A percentile compares a stretch with the other conserved stretches of the same genome.
Evolutionary conservation across 805 yeast species (phyloP).

Genomic region (Wickerhamomyces mucosus): DNA sequence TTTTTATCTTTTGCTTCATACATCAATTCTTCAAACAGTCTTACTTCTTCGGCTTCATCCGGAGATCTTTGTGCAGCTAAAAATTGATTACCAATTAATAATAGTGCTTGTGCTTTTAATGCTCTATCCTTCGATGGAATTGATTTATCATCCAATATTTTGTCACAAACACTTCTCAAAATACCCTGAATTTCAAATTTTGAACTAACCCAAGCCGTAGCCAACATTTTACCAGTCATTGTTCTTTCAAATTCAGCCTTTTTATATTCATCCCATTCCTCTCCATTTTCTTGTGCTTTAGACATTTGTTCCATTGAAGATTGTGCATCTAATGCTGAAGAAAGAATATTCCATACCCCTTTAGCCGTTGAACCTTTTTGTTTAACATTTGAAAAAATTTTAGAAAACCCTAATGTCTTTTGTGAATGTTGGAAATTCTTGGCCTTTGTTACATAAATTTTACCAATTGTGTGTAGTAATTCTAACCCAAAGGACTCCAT

Average conservation of each 20-base stretch:
- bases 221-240: constrained; percentile 81
- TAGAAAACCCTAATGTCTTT: constrained; percentile 80
- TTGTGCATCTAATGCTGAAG: constrained; percentile 86
- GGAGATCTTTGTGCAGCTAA: constrained; percentile 57
- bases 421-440: constrained; percentile 63
- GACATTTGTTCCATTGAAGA: constrained; percentile 64
- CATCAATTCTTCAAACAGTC: constrained; percentile 85
- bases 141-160: constrained; percentile 58
- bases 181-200: constrained; percentile 76
- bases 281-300: constrained; percentile 53
- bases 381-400: constrained; percentile 69
- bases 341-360: constrained; percentile 73
- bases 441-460: constrained; percentile 67
- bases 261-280: constrained; percentile 43
- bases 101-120: constrained; percentile 72
- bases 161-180: constrained; percentile 75
- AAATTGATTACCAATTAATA: constrained; percentile 64
- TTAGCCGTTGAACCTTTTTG: constrained; percentile 78
- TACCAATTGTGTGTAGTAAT: constrained; percentile 74
- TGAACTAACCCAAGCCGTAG: constrained; percentile 94
- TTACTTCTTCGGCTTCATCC: constrained; percentile 89
- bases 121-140: constrained; percentile 53
- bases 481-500: constrained; percentile 95
- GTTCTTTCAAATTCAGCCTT: constrained; percentile 72
- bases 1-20: constrained; percentile 54